Evolutionary conservation across 1,284 basidiomycete genomes (phyloP), one percentile per base, ranked within the genome.

Genomic region (Pascua sp.): DNA sequence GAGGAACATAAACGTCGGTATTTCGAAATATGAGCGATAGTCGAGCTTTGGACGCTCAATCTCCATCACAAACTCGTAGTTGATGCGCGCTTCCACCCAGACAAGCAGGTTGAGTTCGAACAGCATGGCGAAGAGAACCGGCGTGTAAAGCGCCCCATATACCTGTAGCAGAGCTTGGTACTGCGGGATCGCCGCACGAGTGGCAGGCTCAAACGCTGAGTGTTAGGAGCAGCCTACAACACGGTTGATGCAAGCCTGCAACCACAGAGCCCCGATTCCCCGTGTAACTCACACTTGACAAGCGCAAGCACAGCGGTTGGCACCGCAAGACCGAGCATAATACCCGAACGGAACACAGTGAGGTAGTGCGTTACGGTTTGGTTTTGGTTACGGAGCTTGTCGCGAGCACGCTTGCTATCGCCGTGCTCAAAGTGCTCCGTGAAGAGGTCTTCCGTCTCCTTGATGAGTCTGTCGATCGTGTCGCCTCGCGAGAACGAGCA

Each of bases 21-120:
- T 83, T 88, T 91, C 88, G 57, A 91, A 86, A 70, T 89, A 97
- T 72, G 90, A 84, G 42, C 86, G 83, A 66, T 85, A 83, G 71
- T 96, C 90, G 51, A 95, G 79, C 41, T 83, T 84, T 37, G 86
- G 86, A 52, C 88, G 75, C 64, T 94, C 85, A 52, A 94, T 75
- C 71, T 90, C 91, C 91, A 97, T 94, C 51, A 97, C 94, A 73
- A 97, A 95, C 71, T 76, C 74, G 62, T 92, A 92, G 72, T 95
- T 96, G 69, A 96, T 91, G 46, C 89, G 81, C 5, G 85, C 81
- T 1, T 78, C 74, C 0, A 85, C 82, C 89, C 90, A 97, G 0
- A 87, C 88, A 15, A 86, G 67, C 11, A 97, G 67, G 71, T 98
- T 95, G 44, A 90, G 59, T 32, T 89, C 89, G 47, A 97, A 85